Evolutionary conservation across 2,329 filamentous ascomycete genomes (phyloP).

Genomic region (Lachnellula hyalina): DNA sequence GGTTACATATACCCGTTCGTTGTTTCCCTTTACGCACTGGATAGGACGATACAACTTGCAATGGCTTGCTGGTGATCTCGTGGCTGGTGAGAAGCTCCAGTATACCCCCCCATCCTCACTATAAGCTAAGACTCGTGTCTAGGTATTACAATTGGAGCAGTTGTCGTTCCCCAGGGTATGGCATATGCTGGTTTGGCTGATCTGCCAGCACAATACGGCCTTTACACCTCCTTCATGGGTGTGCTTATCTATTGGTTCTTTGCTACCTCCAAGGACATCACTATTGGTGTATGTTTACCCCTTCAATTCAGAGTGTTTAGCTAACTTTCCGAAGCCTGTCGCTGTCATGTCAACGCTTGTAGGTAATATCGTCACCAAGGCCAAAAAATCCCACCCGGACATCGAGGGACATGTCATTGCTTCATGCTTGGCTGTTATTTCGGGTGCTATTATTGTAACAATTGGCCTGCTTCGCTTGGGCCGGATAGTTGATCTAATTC

Average conservation of each 20-base stretch:
- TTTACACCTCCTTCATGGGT: slow-evolving; percentile 96
- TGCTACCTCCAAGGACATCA: slow-evolving; percentile 97
- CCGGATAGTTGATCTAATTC: slow-evolving; percentile 91
- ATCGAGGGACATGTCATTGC: slow-evolving; percentile 64
- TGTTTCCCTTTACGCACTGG: slow-evolving; percentile 92
- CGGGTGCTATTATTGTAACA: slow-evolving; percentile 69
- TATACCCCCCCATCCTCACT: background rate
- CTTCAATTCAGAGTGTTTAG: background rate
- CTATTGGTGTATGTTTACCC: slow-evolving; percentile 68
- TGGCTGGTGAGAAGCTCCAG: slow-evolving; percentile 60
- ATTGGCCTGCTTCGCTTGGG: slow-evolving; percentile 77
- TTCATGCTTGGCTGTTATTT: slow-evolving; percentile 70
- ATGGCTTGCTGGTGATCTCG: slow-evolving; percentile 84
- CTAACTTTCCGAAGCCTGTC: slow-evolving; percentile 58
- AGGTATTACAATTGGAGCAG: slow-evolving; percentile 66
- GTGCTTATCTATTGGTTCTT: slow-evolving; percentile 97
- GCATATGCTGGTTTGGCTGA: slow-evolving; percentile 83
- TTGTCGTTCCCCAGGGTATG: slow-evolving; percentile 95
- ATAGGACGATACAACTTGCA: slow-evolving; percentile 80
- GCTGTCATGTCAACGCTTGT: slow-evolving; percentile 92
- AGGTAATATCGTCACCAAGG: slow-evolving; percentile 70
- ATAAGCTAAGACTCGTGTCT: background rate
- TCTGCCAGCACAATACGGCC: slow-evolving; percentile 74
- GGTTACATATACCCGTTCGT: slow-evolving; percentile 55
- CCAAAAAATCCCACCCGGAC: slow-evolving; percentile 51